Conservation (phyloP, 2,329 filamentous ascomycete species). For the Rhinocladiella similis region DNA sequence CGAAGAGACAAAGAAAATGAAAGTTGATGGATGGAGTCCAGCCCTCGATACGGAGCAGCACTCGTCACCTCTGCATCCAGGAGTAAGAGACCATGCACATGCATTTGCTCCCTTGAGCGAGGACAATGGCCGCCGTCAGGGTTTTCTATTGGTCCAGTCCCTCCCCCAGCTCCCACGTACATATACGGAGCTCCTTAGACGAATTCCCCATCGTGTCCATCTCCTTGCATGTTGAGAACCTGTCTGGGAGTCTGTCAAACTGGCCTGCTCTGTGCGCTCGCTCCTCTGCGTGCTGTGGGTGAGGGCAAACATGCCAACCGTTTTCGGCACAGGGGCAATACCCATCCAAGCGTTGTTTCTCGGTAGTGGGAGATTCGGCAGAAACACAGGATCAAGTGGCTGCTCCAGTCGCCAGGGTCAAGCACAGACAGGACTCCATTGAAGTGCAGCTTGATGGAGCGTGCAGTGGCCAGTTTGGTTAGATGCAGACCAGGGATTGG, state of each 20-base stretch:
- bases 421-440: neutral
- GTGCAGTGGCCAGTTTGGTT: neutral
- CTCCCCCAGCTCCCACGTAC: neutral
- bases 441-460: neutral
- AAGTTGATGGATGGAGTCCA: neutral
- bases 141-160: conserved; percentile 5
- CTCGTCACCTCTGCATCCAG: conserved; percentile 4
- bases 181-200: no score
- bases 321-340: no score
- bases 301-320: no score
- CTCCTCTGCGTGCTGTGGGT: neutral
- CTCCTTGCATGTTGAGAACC: conserved; percentile 12
- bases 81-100: neutral
- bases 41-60: neutral
- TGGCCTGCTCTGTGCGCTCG: neutral
- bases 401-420: neutral
- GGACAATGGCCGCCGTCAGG: conserved; percentile 2
- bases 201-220: conserved; percentile 1
- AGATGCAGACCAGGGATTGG: neutral
- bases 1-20: conserved; percentile 3
- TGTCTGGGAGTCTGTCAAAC: conserved; percentile 4
- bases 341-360: neutral
- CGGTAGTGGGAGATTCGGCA: conserved; percentile 20
- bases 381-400: conserved; percentile 15
- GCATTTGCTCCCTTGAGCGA: neutral